Conservation (phyloP, 148 eudicot genomes). For the Camellia japonica region DNA sequence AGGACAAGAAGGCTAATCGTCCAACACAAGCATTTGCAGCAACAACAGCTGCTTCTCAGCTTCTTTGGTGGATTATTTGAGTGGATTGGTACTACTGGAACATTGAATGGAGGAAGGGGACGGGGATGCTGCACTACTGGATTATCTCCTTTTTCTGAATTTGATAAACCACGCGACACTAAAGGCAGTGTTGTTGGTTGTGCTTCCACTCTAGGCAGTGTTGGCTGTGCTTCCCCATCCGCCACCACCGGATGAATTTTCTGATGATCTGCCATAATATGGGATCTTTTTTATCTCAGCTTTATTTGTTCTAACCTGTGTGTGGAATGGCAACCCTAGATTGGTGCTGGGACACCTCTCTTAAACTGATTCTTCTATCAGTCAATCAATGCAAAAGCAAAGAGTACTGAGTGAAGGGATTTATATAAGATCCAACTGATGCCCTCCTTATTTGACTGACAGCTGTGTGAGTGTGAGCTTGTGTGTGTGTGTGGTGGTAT, state of each 20-base stretch:
- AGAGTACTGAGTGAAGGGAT: neutral
- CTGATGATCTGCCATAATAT: constrained; percentile 25
- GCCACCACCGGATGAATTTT: constrained; percentile 33
- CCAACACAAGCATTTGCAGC: constrained; percentile 62
- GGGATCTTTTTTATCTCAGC: neutral
- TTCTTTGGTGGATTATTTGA: constrained; percentile 16
- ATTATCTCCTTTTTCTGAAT: constrained; percentile 6
- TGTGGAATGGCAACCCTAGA: neutral
- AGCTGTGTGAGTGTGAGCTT: neutral
- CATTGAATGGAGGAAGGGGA: neutral
- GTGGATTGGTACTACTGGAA: neutral
- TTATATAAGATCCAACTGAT: neutral
- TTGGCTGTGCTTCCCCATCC: constrained; percentile 21
- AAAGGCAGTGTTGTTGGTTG: neutral
- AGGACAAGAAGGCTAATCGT: constrained; percentile 46
- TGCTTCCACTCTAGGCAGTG: constrained; percentile 6
- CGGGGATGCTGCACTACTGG: neutral
- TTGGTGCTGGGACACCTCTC: neutral
- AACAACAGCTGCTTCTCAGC: constrained; percentile 22
- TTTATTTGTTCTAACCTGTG: neutral
- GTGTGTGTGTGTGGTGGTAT: no score
- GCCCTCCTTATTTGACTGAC: neutral
- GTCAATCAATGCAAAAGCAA: neutral
- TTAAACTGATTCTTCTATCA: neutral
- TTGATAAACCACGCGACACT: constrained; percentile 5